Conservation (phyloP, 129 eudicot genomes). For the Kitagawia praeruptora region DNA sequence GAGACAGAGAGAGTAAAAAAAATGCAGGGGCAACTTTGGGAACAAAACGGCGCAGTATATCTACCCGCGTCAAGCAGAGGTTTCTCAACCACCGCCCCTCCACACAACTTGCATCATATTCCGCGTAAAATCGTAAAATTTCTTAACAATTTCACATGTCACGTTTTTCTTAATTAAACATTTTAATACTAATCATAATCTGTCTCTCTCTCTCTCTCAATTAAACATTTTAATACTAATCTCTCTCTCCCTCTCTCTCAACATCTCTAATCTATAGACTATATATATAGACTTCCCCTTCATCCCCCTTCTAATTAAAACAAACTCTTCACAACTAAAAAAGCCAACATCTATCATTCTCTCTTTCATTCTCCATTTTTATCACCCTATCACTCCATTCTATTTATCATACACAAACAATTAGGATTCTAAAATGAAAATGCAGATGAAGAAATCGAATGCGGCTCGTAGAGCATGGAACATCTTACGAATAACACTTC, state of each 20-base stretch:
- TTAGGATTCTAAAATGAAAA: constrained; percentile 4
- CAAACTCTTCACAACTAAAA: neutral
- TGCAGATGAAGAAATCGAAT: constrained; percentile 30
- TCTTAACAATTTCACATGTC: neutral
- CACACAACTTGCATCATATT: constrained; percentile 6
- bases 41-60: constrained; percentile 6
- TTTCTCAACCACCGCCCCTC: constrained; percentile 25
- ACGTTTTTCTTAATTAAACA: neutral
- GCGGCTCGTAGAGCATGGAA: constrained; percentile 52
- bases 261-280: neutral
- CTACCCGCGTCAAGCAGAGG: constrained; percentile 29
- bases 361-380: neutral
- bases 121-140: neutral
- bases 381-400: neutral
- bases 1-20: too few relatives aligned
- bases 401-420: neutral
- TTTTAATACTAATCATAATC: too few relatives aligned
- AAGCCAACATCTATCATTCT: too few relatives aligned
- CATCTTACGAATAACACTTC: constrained; percentile 45
- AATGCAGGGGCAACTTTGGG: constrained; percentile 11
- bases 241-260: neutral
- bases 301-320: neutral
- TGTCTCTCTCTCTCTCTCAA: neutral
- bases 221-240: neutral
- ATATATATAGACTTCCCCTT: neutral